Base-by-base conservation (phyloP, 176 grass and related monocot species). In the Puya raimondii region DNA sequence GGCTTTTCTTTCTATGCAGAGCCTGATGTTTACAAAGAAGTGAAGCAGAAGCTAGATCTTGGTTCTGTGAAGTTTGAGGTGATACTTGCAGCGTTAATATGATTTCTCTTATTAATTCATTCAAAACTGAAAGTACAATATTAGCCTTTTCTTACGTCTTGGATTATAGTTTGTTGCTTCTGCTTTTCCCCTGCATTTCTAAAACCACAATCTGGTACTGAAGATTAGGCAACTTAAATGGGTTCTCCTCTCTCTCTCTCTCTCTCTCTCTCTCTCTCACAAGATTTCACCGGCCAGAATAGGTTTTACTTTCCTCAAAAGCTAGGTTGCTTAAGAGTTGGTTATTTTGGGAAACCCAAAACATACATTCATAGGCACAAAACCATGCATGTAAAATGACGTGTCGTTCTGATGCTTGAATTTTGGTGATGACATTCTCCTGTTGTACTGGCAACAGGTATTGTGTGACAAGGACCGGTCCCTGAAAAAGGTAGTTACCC, bases 21-120 rank as follows among this genome's bases (percentile, higher is more conserved):
- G 63, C 94, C 87, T 27, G 84, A 99, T 77, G 67, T 88, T 75
- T 85, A 90, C 75, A 86, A 81, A 84, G 82, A 93, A 90, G 94
- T 93, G 70, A 92, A 93, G 53, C 77, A 99, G 72, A 99, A 93
- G 72, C 82, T 99, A 2, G 87, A 93, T 11, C 82, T 90, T 51
- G 89, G 89, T 68, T 84, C 85, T 22, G 80, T 93, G 64, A 99
- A 99, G 67, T 99, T 99, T 84, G 89, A 99, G 94, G 89, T 99
- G 48, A 72, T 33, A 59, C 47, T 51, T 26, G 66, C 53, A 78
- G 74, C 49, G 64, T 48, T 42, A 42, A 42, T 42, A 42, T 42
- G 33, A 42, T 42, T 42, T 42, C 33, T 42, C 33, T 42, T 42
- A 42, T 42, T 42, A 42, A 42, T 42, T 42, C 33, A 42, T 56